Evolutionary conservation across 2,329 filamentous ascomycete species (phyloP).

Genomic region (Fusarium aywerte): DNA sequence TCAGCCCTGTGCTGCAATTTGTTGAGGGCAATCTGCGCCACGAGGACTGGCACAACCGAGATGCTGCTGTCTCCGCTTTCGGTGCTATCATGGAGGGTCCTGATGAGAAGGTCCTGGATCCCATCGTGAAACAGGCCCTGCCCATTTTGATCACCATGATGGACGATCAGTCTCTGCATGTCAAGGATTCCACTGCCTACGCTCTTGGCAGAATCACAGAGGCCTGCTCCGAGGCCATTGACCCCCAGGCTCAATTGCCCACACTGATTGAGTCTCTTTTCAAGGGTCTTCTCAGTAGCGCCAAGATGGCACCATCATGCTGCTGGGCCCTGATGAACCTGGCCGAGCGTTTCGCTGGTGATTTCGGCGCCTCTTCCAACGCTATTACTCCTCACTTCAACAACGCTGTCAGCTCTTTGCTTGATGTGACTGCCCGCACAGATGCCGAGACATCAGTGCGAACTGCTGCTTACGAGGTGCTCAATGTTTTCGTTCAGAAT

Average conservation of each 20-base stretch:
- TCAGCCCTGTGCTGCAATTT: slow-evolving; percentile 86
- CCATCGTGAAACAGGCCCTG: slow-evolving; percentile 94
- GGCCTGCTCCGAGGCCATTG: slow-evolving; percentile 89
- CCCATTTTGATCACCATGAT: slow-evolving; percentile 91
- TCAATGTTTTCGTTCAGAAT: slow-evolving; percentile 93
- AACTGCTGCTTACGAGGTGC: slow-evolving; percentile 95
- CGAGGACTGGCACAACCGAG: slow-evolving; percentile 94
- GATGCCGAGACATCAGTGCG: slow-evolving; percentile 89
- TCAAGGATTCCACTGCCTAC: slow-evolving; percentile 96
- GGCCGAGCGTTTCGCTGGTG: slow-evolving; percentile 92
- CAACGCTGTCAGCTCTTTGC: slow-evolving; percentile 85
- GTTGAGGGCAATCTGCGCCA: slow-evolving; percentile 90
- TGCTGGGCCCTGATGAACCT: slow-evolving; percentile 99
- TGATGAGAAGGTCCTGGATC: slow-evolving; percentile 89
- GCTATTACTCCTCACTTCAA: slow-evolving; percentile 92
- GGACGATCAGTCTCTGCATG: slow-evolving; percentile 88
- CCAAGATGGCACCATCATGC: slow-evolving; percentile 98
- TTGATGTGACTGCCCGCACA: slow-evolving; percentile 83
- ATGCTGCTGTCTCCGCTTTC: slow-evolving; percentile 96
- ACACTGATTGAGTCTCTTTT: slow-evolving; percentile 90
- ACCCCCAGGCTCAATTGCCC: slow-evolving; percentile 83
- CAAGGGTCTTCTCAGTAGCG: slow-evolving; percentile 85
- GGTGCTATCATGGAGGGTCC: slow-evolving; percentile 99
- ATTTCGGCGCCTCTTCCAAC: slow-evolving; percentile 80
- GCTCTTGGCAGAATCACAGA: slow-evolving; percentile 96